Evolutionary conservation across 768 basidiomycete genomes (phyloP), one percentile per base, ranked within the genome.

Genomic region (Suillus discolor): DNA sequence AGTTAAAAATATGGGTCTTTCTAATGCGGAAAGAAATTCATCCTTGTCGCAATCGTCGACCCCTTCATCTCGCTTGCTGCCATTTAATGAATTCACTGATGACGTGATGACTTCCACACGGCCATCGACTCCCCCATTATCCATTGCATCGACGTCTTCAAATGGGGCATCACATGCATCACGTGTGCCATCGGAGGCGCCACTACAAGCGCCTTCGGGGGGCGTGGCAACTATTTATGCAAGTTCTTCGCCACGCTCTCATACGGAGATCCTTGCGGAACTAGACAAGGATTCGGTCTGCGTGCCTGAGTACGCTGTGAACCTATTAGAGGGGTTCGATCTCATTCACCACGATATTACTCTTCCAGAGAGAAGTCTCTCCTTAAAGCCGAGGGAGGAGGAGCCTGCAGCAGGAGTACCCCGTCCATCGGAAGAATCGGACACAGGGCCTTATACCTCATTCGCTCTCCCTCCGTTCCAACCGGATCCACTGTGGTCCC

Each of bases 261-360:
- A 71, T 62, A 75, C 75, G 36, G 79, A 82, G 63, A 78, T 83
- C 55, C 72, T 82, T 45, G 74, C 77, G 39, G 74, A 68, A 54
- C 57, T 76, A 69, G 73, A 74, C 59, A 73, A 75, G 64, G 67
- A 82, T 25, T 73, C 72, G 18, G 73, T 80, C 47, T 67, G 75
- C 61, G 75, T 84, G 60, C 83, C 84, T 11, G 79, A 79, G 61
- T 84, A 85, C 64, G 82, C 82, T 6, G 71, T 78, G 62, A 76
- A 81, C 67, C 80, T 85, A 51, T 74, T 84, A 62, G 78, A 80
- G 34, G 79, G 74, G 16, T 77, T 85, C 25, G 83, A 83, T 63
- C 70, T 76, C 65, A 75, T 78, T 60, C 73, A 76, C 61, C 71
- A 80, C 57, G 69, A 78, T 38, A 66, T 78, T 41, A 57, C 72